Base-by-base conservation (phyloP, 2,329 filamentous ascomycete genomes). In the Colletotrichum tropicale region DNA sequence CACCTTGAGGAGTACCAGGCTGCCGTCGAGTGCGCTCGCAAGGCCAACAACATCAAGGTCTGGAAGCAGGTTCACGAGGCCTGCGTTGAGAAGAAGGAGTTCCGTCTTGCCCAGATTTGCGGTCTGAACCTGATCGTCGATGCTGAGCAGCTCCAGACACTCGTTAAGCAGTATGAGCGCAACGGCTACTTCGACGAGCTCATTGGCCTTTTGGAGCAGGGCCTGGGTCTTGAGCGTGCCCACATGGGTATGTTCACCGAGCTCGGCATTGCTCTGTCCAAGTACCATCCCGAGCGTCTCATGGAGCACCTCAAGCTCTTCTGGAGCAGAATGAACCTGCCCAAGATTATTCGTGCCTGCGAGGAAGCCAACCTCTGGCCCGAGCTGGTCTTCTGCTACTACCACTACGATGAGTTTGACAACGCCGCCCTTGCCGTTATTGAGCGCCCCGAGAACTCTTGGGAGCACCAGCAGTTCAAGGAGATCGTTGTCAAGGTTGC, bases 381-480 rank as follows among this genome's bases (percentile, higher is more conserved):
- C 1, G 97, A 99, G 87, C 89, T 99, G 77, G 95, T 99, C 70
- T 99, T 99, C 92, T 91, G 98, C 80, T 98, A 98, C 89, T 95
- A 95, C 84, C 97, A 99, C 87, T 98, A 98, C 82, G 98, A 99
- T 79, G 98, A 99, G 84, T 98, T 94, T 86, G 98, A 99, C 86
- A 98, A 99, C 82, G 97, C 97, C 60, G 96, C 96, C 64, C 91
- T 99, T 70, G 95, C 97, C 21, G 98, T 99, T 88, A 99, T 99
- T 92, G 97, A 99, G 89, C 95, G 96, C 80, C 95, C 97, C 15
- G 94, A 98, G 79, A 98, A 98, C 88, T 96, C 97, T 2, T 99
- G 97, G 97, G 98, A 99, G 85, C 97, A 99, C 87, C 96, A 98
- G 84, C 97, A 98, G 65, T 99, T 99, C 93, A 99, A 99, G 90